Evolutionary conservation across 768 basidiomycete genomes (phyloP).

Genomic region (Cyathus striatus): DNA sequence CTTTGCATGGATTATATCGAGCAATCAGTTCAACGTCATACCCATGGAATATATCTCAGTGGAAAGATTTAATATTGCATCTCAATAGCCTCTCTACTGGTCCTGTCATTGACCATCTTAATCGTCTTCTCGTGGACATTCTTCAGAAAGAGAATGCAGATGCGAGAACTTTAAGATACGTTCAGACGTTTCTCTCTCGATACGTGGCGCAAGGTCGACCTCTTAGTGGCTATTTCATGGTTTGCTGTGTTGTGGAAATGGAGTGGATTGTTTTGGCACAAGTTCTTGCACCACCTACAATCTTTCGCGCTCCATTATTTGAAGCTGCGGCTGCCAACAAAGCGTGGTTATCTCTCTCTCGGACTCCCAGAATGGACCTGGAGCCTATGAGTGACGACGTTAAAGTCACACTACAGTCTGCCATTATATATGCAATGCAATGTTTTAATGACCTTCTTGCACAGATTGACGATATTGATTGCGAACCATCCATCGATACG

Average conservation of each 20-base stretch:
- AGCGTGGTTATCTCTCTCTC: constrained; percentile 71
- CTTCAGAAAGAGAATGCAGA: constrained; percentile 49
- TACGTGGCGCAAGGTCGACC: constrained; percentile 76
- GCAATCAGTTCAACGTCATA: constrained; percentile 78
- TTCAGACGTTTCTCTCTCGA: constrained; percentile 67
- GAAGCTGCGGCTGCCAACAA: constrained; percentile 84
- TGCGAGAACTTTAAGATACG: constrained; percentile 45
- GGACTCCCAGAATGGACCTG: constrained; percentile 38
- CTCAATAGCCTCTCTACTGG: constrained; percentile 60
- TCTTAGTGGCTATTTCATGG: constrained; percentile 80
- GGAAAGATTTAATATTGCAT: constrained; percentile 48
- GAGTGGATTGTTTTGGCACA: constrained; percentile 85
- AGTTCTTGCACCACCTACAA: constrained; percentile 36
- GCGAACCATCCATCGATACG: constrained; percentile 75
- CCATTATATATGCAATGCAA: constrained; percentile 60
- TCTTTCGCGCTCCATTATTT: constrained; percentile 24
- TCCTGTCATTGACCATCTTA: constrained; percentile 67
- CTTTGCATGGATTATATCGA: constrained; percentile 82
- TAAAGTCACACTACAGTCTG: constrained; percentile 35
- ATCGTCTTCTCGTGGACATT: constrained; percentile 63
- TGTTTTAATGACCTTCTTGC: constrained; percentile 73
- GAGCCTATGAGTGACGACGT: constrained; percentile 32
- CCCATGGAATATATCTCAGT: constrained; percentile 65
- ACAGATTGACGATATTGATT: constrained; percentile 81
- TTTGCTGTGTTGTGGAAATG: constrained; percentile 85